Evolutionary conservation across 306 rosid genomes (phyloP).

Genomic region (Castanea crenata): DNA sequence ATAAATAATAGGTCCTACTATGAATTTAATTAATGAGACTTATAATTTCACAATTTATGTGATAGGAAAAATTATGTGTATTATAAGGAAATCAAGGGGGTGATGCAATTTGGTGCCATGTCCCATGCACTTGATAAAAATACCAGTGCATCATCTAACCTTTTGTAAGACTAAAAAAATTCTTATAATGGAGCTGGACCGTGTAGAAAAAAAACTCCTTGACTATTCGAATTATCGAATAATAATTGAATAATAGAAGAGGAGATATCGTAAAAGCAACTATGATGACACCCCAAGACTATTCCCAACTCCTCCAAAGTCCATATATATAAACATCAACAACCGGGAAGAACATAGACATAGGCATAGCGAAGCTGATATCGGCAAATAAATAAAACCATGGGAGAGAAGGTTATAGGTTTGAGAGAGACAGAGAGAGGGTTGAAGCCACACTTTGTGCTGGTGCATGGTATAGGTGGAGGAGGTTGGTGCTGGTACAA

Average conservation of each 20-base stretch:
- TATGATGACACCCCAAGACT: constrained; percentile 26
- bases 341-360: background rate
- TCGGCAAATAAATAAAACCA: constrained; percentile 24
- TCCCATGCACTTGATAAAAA: background rate
- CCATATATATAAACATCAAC: constrained; percentile 11
- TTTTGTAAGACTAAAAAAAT: too few species aligned
- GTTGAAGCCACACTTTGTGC: constrained; percentile 71
- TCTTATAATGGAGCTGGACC: too few species aligned
- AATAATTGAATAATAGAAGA: too few species aligned
- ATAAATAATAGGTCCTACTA: too few species aligned
- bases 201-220: too few species aligned
- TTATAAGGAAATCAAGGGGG: background rate
- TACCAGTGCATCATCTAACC: too few species aligned
- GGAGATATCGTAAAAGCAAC: constrained; percentile 1
- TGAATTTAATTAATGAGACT: too few species aligned
- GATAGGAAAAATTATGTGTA: background rate
- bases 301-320: constrained; percentile 12
- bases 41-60: fast-evolving
- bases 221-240: too few species aligned
- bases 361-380: background rate
- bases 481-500: constrained; percentile 98
- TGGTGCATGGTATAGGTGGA: constrained; percentile 81
- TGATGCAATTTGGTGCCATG: constrained; percentile 13
- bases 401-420: constrained; percentile 33
- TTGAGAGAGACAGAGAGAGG: background rate